Conservation (phyloP, 2,329 filamentous ascomycete genomes). For the Hortaea werneckii region DNA sequence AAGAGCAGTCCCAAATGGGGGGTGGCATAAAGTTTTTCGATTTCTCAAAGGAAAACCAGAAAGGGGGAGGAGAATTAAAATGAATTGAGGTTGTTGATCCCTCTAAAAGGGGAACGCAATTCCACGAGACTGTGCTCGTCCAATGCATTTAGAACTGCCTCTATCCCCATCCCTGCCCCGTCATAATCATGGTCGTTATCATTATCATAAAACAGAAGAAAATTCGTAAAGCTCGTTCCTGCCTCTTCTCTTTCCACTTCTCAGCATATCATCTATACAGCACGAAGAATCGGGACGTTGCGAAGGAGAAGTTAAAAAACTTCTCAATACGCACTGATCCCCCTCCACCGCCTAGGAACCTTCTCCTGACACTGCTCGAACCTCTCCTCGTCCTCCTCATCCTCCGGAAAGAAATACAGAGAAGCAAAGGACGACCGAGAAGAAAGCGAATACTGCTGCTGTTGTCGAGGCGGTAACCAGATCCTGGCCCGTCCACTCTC, state of each 20-base stretch:
- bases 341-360: conserved; percentile 21
- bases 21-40: too few species aligned
- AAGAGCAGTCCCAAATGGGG: too few species aligned
- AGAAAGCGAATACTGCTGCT: background rate
- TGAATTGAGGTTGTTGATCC: too few species aligned
- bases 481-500: conserved; percentile 48
- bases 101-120: background rate
- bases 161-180: background rate
- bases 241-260: background rate
- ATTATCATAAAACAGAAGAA: background rate
- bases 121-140: background rate
- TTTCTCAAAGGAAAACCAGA: background rate
- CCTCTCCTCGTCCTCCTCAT: conserved; percentile 9
- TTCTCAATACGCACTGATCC: conserved; percentile 18
- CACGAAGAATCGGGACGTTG: background rate
- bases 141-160: background rate
- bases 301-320: background rate
- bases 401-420: conserved; percentile 2
- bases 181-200: background rate
- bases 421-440: too few species aligned
- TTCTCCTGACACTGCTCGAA: background rate
- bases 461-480: conserved; percentile 49
- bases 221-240: background rate
- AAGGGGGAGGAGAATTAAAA: too few species aligned
- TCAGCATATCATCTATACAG: background rate